phyloP scores from a whole-genome alignment of 306 rosid species.

The Malus asiatica region DNA sequence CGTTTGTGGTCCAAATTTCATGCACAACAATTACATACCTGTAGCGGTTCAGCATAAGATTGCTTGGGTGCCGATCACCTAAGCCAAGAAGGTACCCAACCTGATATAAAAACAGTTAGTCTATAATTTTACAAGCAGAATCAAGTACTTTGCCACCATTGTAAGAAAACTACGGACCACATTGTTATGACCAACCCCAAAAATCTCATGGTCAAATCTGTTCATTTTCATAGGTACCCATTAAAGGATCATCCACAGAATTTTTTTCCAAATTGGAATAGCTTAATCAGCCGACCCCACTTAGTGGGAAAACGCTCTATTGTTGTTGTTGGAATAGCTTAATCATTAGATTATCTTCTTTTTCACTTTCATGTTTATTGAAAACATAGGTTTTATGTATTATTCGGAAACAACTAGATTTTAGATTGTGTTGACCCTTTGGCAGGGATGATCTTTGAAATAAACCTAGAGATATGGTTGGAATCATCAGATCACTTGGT shows the following conservation, averaged over 20 bases:
- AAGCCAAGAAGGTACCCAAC: slow-evolving; percentile 98
- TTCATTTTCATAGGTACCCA: neutral
- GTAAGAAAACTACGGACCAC: neutral
- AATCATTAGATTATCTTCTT: neutral
- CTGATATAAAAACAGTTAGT: slow-evolving; percentile 27
- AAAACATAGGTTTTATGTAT: neutral
- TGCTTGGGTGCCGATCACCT: slow-evolving; percentile 99
- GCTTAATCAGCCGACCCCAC: neutral
- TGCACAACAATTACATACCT: slow-evolving; percentile 38
- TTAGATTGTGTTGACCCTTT: neutral
- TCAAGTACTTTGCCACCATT: neutral
- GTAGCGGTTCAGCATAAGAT: slow-evolving; percentile 86
- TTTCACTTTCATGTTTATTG: neutral
- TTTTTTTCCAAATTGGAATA: neutral
- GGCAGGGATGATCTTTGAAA: neutral
- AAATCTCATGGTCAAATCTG: neutral
- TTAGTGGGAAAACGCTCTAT: too few relatives aligned
- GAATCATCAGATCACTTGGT: neutral
- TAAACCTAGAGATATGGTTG: neutral
- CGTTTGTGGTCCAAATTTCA: neutral
- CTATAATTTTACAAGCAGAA: neutral
- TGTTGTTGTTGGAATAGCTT: neutral
- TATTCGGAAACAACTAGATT: neutral
- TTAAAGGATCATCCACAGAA: neutral
- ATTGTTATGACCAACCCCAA: neutral